Percentiles rank a stretch among this genome's conserved stretches.
Conservation (phyloP, 2,329 filamentous ascomycete species). For the Alternaria dauci region DNA sequence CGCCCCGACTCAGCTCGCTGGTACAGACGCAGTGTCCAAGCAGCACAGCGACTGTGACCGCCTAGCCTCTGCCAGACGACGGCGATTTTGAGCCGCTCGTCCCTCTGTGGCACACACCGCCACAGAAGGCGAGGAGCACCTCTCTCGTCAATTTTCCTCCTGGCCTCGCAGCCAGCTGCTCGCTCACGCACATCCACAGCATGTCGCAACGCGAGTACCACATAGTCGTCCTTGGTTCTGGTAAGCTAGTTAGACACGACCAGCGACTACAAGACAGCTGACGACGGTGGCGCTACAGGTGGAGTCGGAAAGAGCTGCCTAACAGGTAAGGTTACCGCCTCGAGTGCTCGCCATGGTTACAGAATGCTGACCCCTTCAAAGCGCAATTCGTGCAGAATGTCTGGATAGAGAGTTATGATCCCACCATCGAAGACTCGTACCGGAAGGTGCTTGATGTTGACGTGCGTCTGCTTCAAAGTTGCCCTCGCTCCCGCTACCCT, state of each 20-base stretch:
- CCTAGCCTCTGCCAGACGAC: constrained; percentile 34
- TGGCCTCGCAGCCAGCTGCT: constrained; percentile 19
- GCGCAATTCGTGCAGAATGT: constrained; percentile 94
- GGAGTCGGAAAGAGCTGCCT: constrained; percentile 93
- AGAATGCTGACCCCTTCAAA: constrained; percentile 31
- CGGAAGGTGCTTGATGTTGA: constrained; percentile 75
- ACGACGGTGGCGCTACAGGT: constrained; percentile 61
- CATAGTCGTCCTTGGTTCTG: constrained; percentile 54
- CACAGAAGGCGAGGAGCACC: constrained; percentile 32
- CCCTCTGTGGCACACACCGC: constrained; percentile 43
- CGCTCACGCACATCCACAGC: constrained; percentile 22
- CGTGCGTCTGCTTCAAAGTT: constrained; percentile 63
- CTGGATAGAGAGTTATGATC: constrained; percentile 81
- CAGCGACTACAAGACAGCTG: constrained; percentile 29
- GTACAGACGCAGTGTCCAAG: constrained; percentile 29
- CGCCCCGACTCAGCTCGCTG: constrained; percentile 29
- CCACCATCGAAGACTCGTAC: constrained; percentile 70
- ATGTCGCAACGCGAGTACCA: constrained; percentile 56
- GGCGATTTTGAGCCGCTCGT: constrained; percentile 40
- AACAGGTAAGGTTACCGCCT: constrained; percentile 68
- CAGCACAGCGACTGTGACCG: constrained; percentile 28
- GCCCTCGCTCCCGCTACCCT: neutral
- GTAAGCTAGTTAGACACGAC: constrained; percentile 39
- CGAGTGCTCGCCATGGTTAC: neutral
- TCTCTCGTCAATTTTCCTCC: constrained; percentile 24